phyloP scores from a whole-genome alignment of 2,329 filamentous ascomycete species.

The Phaeosphaeriaceae sp. region DNA sequence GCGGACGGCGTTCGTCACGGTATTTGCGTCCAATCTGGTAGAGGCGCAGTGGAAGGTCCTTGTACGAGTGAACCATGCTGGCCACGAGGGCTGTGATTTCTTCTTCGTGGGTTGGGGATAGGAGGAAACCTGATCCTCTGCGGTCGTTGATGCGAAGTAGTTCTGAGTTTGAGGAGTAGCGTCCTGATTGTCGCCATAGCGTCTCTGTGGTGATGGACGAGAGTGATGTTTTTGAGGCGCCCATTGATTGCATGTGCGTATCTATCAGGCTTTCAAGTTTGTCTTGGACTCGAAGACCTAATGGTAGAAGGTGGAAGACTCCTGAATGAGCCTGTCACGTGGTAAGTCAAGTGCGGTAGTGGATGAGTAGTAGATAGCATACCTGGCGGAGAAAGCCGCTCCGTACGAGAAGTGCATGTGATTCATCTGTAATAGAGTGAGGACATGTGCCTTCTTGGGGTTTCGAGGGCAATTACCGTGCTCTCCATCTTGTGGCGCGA shows the following conservation, averaged over 20 bases:
- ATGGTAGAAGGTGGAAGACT: constrained; percentile 88
- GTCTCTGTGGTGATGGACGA: constrained; percentile 86
- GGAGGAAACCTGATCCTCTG: constrained; percentile 75
- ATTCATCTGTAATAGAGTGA: constrained; percentile 40
- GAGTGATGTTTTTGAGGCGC: constrained; percentile 81
- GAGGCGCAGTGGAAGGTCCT: constrained; percentile 81
- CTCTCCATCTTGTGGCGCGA: constrained; percentile 62
- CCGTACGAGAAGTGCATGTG: constrained; percentile 54
- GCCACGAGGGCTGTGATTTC: constrained; percentile 88
- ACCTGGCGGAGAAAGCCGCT: constrained; percentile 57
- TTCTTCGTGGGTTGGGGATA: constrained; percentile 95
- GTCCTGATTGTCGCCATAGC: constrained; percentile 84
- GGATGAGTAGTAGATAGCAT: constrained; percentile 3
- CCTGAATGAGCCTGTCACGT: constrained; percentile 77
- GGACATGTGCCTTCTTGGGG: not conserved
- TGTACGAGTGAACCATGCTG: constrained; percentile 78
- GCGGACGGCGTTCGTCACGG: constrained; percentile 86
- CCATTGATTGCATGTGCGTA: constrained; percentile 83
- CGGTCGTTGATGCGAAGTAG: constrained; percentile 84
- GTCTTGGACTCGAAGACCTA: constrained; percentile 85
- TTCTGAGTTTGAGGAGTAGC: constrained; percentile 80
- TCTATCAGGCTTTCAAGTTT: constrained; percentile 89
- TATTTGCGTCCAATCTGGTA: constrained; percentile 97
- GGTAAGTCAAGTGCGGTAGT: constrained; percentile 22
- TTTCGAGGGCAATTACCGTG: constrained; percentile 38